These are phyloP conservation scores for Colletotrichum neosansevieriae DNA, from an alignment of 2,329 filamentous ascomycete species.

Conservation along the genomic window DNA sequence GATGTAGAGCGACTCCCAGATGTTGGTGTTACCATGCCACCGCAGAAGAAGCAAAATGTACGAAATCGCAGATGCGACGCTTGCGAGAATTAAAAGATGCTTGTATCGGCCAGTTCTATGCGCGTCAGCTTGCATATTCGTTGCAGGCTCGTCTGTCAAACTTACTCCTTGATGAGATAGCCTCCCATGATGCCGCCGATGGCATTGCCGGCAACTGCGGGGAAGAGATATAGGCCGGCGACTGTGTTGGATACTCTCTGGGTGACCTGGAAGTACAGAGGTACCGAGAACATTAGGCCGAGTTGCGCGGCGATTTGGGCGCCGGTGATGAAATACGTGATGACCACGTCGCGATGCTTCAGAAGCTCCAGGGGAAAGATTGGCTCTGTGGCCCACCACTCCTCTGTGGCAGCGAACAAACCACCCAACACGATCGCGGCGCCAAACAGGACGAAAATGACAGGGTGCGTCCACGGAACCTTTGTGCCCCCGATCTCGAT, in stretches of 20 bases:
- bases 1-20: constrained; percentile 69
- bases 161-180: constrained; percentile 61
- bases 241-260: constrained; percentile 66
- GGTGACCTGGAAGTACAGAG: constrained; percentile 77
- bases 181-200: constrained; percentile 72
- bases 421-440: constrained; percentile 28
- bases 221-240: constrained; percentile 72
- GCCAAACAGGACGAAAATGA: constrained; percentile 57
- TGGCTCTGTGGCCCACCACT: constrained; percentile 61
- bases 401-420: constrained; percentile 27
- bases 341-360: constrained; percentile 62
- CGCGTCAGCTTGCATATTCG: neutral
- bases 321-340: constrained; percentile 63
- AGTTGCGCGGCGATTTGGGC: constrained; percentile 68
- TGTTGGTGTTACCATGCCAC: constrained; percentile 71
- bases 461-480: constrained; percentile 63
- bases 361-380: constrained; percentile 70
- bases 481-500: constrained; percentile 68
- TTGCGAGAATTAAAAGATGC: constrained; percentile 62
- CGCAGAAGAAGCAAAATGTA: constrained; percentile 66
- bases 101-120: constrained; percentile 71
- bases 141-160: neutral
- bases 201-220: constrained; percentile 76
- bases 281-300: constrained; percentile 69
- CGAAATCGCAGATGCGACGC: constrained; percentile 60